phyloP scores from a whole-genome alignment of 139 green algal species.

The Mesotaenium endlicherianum region DNA sequence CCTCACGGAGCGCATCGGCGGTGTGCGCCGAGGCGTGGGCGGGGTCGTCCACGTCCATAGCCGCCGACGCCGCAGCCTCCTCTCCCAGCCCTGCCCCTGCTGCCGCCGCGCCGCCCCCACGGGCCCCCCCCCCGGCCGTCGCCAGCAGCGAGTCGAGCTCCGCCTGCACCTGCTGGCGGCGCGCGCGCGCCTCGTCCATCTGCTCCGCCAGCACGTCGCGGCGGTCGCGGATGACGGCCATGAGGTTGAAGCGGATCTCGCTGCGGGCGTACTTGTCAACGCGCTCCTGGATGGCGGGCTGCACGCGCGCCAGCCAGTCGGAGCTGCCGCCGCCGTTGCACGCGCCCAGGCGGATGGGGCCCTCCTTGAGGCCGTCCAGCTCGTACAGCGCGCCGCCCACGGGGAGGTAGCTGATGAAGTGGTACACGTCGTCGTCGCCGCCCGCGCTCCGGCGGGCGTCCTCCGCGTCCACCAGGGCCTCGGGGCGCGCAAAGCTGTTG shows the following conservation, averaged over 20 bases:
- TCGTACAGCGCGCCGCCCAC: slow-evolving; percentile 83
- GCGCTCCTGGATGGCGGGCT: slow-evolving; percentile 69
- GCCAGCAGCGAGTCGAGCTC: neutral
- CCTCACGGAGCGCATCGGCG: too few relatives aligned
- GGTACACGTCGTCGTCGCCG: slow-evolving; percentile 65
- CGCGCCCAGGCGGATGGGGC: slow-evolving; percentile 77
- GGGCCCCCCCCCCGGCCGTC: neutral
- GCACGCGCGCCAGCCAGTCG: slow-evolving; percentile 77
- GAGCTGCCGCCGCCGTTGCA: neutral
- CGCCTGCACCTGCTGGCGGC: neutral
- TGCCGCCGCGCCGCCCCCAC: slow-evolving; percentile 11
- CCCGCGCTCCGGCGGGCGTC: neutral
- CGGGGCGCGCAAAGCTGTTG: slow-evolving; percentile 91
- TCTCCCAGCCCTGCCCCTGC: neutral
- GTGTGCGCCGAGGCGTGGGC: too few relatives aligned
- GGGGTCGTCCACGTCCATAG: too few relatives aligned
- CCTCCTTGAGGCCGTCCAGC: slow-evolving; percentile 92
- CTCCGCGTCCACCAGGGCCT: slow-evolving; percentile 65
- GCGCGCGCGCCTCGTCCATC: slow-evolving; percentile 25
- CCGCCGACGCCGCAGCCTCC: neutral
- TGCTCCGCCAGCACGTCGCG: slow-evolving; percentile 43
- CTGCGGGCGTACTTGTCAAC: slow-evolving; percentile 81
- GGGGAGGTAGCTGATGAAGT: slow-evolving; percentile 86
- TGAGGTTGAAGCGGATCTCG: slow-evolving; percentile 97
- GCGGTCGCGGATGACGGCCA: slow-evolving; percentile 83